Conservation (phyloP, 2,329 filamentous ascomycete species). For the Juglanconis juglandina region DNA sequence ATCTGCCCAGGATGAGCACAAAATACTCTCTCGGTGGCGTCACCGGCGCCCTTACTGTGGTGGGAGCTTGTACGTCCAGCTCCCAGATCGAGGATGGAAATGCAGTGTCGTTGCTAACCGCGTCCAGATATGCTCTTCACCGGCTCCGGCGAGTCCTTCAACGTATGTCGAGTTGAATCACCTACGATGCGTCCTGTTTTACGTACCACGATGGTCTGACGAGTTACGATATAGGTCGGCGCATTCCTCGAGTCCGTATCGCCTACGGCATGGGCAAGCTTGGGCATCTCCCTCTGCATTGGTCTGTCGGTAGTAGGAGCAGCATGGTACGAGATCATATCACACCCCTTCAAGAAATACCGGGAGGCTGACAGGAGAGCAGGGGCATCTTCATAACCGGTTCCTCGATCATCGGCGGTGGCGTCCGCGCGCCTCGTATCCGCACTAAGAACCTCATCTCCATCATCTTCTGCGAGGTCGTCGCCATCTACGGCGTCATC, state of each 20-base stretch:
- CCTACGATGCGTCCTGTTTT: background rate
- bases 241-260: constrained; percentile 92
- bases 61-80: constrained; percentile 70
- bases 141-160: constrained; percentile 91
- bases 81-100: background rate
- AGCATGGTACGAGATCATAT: constrained; percentile 70
- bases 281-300: constrained; percentile 92
- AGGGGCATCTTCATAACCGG: constrained; percentile 99
- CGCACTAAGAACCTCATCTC: constrained; percentile 99
- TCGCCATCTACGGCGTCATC: constrained; percentile 99
- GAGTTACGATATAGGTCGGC: constrained; percentile 62
- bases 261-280: constrained; percentile 86
- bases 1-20: constrained; percentile 61
- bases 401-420: constrained; percentile 92
- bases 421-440: constrained; percentile 94
- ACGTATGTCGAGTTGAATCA: constrained; percentile 55
- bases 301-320: constrained; percentile 94
- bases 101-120: constrained; percentile 14
- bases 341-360: background rate
- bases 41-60: constrained; percentile 64
- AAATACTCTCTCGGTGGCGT: constrained; percentile 67
- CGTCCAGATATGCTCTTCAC: constrained; percentile 94
- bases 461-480: constrained; percentile 99
- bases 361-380: constrained; percentile 5
- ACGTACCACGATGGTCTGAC: constrained; percentile 5